Evolutionary conservation across 2,329 filamentous ascomycete species (phyloP).

Genomic region (Ilyonectria destructans): DNA sequence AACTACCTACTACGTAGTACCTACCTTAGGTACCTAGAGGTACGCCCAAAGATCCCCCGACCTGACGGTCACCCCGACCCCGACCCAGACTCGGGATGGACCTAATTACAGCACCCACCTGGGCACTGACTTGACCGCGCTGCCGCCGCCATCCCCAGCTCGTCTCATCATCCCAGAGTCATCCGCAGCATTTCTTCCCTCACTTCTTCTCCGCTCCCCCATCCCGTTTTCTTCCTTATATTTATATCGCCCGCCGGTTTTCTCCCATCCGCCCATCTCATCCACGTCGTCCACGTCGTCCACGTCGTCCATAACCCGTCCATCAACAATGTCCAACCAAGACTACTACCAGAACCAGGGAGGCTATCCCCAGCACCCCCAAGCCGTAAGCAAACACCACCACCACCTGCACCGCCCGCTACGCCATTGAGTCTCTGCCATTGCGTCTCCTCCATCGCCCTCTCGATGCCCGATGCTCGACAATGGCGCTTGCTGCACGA

Average conservation of each 20-base stretch:
- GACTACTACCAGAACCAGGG: slow-evolving; percentile 59
- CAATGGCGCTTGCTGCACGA: not conserved
- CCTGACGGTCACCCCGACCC: slow-evolving; percentile 12
- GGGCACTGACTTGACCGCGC: not conserved
- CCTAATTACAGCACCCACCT: slow-evolving; percentile 2
- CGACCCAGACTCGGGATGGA: not conserved
- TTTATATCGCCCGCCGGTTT: not conserved
- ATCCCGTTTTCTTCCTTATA: not conserved
- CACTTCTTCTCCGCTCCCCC: not conserved
- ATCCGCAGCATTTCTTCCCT: not conserved
- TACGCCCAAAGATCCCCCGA: slow-evolving; percentile 19
- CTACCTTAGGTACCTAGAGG: too few species aligned
- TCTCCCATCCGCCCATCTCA: not conserved
- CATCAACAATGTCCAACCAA: slow-evolving; percentile 56
- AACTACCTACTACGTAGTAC: slow-evolving; percentile 1
- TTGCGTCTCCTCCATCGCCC: slow-evolving; percentile 8
- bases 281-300: not conserved
- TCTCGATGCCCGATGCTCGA: not conserved
- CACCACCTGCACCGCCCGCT: not conserved
- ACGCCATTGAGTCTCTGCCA: slow-evolving; percentile 13
- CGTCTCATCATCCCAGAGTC: not conserved
- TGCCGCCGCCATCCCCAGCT: not conserved
- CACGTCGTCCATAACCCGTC: not conserved
- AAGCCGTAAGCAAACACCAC: slow-evolving; percentile 53
- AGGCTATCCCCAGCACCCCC: slow-evolving; percentile 60